Conservation (phyloP, 2,329 filamentous ascomycete species). For the Fusarium falciforme region DNA sequence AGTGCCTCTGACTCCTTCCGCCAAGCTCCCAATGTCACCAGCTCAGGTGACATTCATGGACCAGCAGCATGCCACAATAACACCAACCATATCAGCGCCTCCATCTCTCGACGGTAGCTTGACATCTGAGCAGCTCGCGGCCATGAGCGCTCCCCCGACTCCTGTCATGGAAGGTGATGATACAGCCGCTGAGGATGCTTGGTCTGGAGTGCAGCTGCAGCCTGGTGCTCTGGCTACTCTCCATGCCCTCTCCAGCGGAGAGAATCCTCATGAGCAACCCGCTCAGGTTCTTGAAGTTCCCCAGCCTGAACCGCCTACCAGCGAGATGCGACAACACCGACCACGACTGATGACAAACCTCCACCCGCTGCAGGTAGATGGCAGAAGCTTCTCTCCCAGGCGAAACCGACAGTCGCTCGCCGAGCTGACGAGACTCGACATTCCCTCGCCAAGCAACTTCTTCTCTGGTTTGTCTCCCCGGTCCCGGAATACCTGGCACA, state of each 20-base stretch:
- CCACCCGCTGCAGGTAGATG: constrained; percentile 35
- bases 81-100: constrained; percentile 81
- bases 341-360: constrained; percentile 62
- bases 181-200: constrained; percentile 68
- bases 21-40: constrained; percentile 80
- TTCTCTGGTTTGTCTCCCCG: constrained; percentile 85
- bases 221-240: constrained; percentile 84
- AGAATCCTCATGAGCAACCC: constrained; percentile 69
- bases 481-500: constrained; percentile 85
- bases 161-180: constrained; percentile 74
- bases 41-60: constrained; percentile 78
- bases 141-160: constrained; percentile 85
- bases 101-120: constrained; percentile 92
- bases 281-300: constrained; percentile 59
- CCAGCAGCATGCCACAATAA: constrained; percentile 68
- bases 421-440: constrained; percentile 83
- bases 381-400: constrained; percentile 44
- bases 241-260: constrained; percentile 74
- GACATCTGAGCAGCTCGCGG: constrained; percentile 87
- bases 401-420: constrained; percentile 67
- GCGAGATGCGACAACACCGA: constrained; percentile 64
- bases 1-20: constrained; percentile 72
- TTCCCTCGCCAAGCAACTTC: constrained; percentile 92
- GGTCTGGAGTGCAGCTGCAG: constrained; percentile 81
- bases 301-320: constrained; percentile 33